Evolutionary conservation across 2,329 filamentous ascomycete genomes (phyloP).

Genomic region (Chaetothyriales sp.): DNA sequence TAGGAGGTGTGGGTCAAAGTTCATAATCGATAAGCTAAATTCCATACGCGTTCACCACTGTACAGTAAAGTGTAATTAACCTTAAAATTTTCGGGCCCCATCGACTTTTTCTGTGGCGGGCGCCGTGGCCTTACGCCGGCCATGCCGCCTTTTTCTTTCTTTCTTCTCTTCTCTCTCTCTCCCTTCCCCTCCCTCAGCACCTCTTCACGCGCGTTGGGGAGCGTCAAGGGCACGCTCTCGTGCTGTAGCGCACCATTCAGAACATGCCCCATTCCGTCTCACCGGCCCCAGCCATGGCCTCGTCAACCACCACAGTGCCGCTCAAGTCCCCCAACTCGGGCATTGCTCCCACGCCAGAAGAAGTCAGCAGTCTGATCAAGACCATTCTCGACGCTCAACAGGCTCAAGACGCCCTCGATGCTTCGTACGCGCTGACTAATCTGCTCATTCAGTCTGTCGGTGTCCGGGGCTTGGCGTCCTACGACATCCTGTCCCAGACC

Average conservation of each 20-base stretch:
- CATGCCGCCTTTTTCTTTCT: not conserved
- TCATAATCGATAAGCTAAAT: not conserved
- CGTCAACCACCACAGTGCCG: conserved; percentile 34
- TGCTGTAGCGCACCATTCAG: not conserved
- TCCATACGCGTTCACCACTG: too few species aligned
- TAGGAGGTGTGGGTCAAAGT: too few species aligned
- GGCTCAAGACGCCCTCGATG: conserved; percentile 56
- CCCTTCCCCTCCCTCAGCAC: not conserved
- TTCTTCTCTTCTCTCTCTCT: not conserved
- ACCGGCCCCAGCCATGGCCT: conserved; percentile 9
- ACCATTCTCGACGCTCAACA: conserved; percentile 57
- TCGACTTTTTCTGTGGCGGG: too few species aligned
- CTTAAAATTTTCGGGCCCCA: too few species aligned
- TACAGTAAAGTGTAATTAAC: not conserved
- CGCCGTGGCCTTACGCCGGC: not conserved
- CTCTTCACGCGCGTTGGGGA: not conserved
- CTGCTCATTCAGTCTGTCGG: conserved; percentile 52
- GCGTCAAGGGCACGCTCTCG: not conserved
- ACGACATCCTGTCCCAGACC: conserved; percentile 49
- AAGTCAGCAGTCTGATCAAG: conserved; percentile 51
- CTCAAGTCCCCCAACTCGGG: conserved; percentile 29
- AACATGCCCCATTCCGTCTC: conserved; percentile 15
- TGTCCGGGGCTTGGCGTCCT: conserved; percentile 47
- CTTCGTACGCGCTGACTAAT: conserved; percentile 51
- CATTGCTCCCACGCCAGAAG: conserved; percentile 48